Percentiles rank a stretch among this genome's conserved stretches.
phyloP scores from a whole-genome alignment of 2,329 filamentous ascomycete genomes.

The Ophiosphaerella narmari region DNA sequence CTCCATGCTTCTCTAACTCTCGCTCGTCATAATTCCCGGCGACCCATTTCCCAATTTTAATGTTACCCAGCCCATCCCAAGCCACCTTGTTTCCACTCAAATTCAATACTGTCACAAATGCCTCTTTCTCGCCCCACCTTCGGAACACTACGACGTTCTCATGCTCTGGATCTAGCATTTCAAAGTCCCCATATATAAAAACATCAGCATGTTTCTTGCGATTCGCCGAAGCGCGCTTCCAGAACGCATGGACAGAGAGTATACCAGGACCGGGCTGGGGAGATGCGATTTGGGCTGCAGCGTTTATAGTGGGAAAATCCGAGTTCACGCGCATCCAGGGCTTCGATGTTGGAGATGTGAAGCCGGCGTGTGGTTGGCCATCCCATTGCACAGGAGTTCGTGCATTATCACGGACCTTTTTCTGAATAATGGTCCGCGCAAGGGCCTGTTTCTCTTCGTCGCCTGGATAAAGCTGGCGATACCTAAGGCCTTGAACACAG shows the following conservation, averaged over 20 bases:
- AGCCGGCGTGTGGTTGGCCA: slow-evolving; percentile 61
- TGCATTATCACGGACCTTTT: slow-evolving; percentile 68
- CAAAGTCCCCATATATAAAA: slow-evolving; percentile 66
- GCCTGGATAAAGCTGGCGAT: slow-evolving; percentile 35
- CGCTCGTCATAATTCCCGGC: slow-evolving; percentile 43
- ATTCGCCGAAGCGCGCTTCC: slow-evolving; percentile 59
- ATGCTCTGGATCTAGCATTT: slow-evolving; percentile 56
- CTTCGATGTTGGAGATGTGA: slow-evolving; percentile 56
- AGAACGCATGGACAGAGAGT: slow-evolving; percentile 63
- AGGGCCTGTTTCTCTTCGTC: slow-evolving; percentile 31
- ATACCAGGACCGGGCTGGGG: slow-evolving; percentile 35
- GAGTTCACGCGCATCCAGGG: slow-evolving; percentile 68
- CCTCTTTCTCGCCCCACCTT: slow-evolving; percentile 33
- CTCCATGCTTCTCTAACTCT: slow-evolving; percentile 24
- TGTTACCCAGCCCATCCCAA: slow-evolving; percentile 33
- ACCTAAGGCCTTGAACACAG: slow-evolving; percentile 14
- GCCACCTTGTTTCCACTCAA: slow-evolving; percentile 33
- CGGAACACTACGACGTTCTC: slow-evolving; percentile 37
- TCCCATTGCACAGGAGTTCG: slow-evolving; percentile 72
- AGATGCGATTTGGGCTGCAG: slow-evolving; percentile 54
- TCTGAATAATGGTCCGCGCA: slow-evolving; percentile 53
- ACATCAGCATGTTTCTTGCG: slow-evolving; percentile 63
- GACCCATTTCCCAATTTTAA: slow-evolving; percentile 42
- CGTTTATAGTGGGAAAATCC: slow-evolving; percentile 61
- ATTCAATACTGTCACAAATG: slow-evolving; percentile 41